A percentile compares a stretch with the other conserved stretches of the same genome.
Conservation (phyloP, 2,329 filamentous ascomycete genomes). For the Biscogniauxia marginata region DNA sequence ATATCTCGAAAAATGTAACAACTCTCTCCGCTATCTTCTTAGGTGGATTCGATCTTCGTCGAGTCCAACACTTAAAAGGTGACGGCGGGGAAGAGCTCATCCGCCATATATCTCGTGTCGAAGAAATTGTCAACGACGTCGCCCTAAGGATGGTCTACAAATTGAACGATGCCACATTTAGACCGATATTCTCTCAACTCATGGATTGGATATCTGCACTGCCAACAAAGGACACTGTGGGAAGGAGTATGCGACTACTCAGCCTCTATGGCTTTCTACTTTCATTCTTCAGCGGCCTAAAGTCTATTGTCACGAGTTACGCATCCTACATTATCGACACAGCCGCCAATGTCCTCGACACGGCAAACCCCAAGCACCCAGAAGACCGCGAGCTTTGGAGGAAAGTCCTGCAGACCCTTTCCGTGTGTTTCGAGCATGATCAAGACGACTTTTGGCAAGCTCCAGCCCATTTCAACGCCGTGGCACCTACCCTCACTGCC, state of each 20-base stretch:
- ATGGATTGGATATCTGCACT: slow-evolving; percentile 74
- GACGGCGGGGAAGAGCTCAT: slow-evolving; percentile 41
- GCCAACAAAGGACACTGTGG: slow-evolving; percentile 59
- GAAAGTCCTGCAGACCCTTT: slow-evolving; percentile 68
- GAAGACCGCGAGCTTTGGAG: slow-evolving; percentile 63
- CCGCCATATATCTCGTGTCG: slow-evolving; percentile 56
- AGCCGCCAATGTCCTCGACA: slow-evolving; percentile 61
- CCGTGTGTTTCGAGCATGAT: slow-evolving; percentile 79
- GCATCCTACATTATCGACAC: slow-evolving; percentile 80
- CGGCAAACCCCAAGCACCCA: slow-evolving; percentile 42
- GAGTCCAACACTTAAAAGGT: slow-evolving; percentile 49
- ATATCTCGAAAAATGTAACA: slow-evolving; percentile 72
- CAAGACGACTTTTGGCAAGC: slow-evolving; percentile 96
- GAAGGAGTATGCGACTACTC: slow-evolving; percentile 62
- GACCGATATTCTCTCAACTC: slow-evolving; percentile 84
- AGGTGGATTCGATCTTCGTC: slow-evolving; percentile 63
- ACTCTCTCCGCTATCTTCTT: slow-evolving; percentile 66
- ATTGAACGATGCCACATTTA: slow-evolving; percentile 90
- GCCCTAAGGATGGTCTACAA: slow-evolving; percentile 92
- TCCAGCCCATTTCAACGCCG: slow-evolving; percentile 76
- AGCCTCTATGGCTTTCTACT: slow-evolving; percentile 80
- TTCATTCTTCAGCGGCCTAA: slow-evolving; percentile 79
- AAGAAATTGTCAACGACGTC: slow-evolving; percentile 65
- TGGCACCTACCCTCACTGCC: slow-evolving; percentile 66
- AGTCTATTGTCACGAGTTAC: slow-evolving; percentile 93